Conservation (phyloP, 2,329 filamentous ascomycete species). For the Penicillium sp. region DNA sequence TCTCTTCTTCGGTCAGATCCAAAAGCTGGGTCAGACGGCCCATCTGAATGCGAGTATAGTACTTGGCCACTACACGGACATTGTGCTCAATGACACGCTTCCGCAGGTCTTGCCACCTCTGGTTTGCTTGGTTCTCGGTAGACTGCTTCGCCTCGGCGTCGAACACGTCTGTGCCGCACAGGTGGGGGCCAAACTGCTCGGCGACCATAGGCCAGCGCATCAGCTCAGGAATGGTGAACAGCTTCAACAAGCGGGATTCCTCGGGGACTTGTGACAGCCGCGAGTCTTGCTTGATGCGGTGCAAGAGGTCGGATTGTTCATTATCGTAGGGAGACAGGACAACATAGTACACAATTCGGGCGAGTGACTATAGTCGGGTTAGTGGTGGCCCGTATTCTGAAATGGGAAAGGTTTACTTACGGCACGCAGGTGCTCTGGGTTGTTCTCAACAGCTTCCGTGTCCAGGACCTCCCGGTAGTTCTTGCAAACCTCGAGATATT, state of each 20-base stretch:
- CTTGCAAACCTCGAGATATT: slow-evolving; percentile 97
- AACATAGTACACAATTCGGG: slow-evolving; percentile 95
- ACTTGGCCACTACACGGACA: slow-evolving; percentile 93
- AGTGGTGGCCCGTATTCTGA: background rate
- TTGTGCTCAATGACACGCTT: slow-evolving; percentile 99
- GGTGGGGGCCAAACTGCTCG: slow-evolving; percentile 80
- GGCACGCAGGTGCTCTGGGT: slow-evolving; percentile 77
- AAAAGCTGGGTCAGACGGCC: slow-evolving; percentile 84
- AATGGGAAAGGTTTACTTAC: slow-evolving; percentile 52
- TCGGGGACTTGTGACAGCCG: slow-evolving; percentile 74
- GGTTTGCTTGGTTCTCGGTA: slow-evolving; percentile 73
- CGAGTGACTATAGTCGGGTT: slow-evolving; percentile 62
- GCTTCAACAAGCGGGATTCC: slow-evolving; percentile 83
- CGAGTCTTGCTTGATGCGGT: slow-evolving; percentile 82
- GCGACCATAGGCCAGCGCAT: slow-evolving; percentile 98
- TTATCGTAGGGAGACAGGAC: slow-evolving; percentile 97
- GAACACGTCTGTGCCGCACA: slow-evolving; percentile 89
- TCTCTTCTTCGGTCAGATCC: slow-evolving; percentile 90
- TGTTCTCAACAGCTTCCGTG: slow-evolving; percentile 90
- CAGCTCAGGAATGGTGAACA: slow-evolving; percentile 91
- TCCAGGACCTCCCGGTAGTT: slow-evolving; percentile 96
- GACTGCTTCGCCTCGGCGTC: slow-evolving; percentile 61
- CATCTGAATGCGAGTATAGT: slow-evolving; percentile 97
- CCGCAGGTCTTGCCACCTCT: slow-evolving; percentile 89
- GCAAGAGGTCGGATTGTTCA: slow-evolving; percentile 94